Evolutionary conservation across 148 eudicot genomes (phyloP).

Genomic region (Arbutus unedo): DNA sequence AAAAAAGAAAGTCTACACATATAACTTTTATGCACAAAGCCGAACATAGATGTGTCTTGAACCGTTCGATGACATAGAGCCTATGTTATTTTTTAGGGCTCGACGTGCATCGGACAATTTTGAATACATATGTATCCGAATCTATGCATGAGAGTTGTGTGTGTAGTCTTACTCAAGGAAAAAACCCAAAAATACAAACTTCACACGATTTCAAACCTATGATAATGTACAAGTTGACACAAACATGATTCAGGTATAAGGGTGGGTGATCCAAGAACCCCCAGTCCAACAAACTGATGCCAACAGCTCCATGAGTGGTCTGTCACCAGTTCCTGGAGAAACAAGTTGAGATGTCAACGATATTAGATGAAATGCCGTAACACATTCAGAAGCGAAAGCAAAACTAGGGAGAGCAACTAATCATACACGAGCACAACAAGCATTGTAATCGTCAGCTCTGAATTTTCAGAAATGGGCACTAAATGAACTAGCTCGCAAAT

Average conservation of each 20-base stretch:
- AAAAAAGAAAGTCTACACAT: neutral
- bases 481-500: neutral
- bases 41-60: too few relatives aligned
- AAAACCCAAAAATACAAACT: neutral
- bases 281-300: neutral
- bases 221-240: slow-evolving; percentile 12
- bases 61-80: too few relatives aligned
- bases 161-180: too few relatives aligned
- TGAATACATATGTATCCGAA: too few relatives aligned
- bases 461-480: neutral
- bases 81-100: too few relatives aligned
- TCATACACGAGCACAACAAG: neutral
- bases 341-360: neutral
- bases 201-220: neutral
- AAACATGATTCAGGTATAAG: slow-evolving; percentile 5
- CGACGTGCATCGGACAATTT: too few relatives aligned
- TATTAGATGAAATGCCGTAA: neutral
- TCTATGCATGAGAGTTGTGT: too few relatives aligned
- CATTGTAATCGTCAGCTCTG: neutral
- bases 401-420: neutral
- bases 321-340: slow-evolving; percentile 13
- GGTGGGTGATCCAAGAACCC: neutral
- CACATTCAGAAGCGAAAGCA: neutral
- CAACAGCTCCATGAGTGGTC: neutral
- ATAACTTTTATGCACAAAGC: too few relatives aligned